phyloP scores from a whole-genome alignment of 106 monocot genomes.

The Apostasia ramifera region DNA sequence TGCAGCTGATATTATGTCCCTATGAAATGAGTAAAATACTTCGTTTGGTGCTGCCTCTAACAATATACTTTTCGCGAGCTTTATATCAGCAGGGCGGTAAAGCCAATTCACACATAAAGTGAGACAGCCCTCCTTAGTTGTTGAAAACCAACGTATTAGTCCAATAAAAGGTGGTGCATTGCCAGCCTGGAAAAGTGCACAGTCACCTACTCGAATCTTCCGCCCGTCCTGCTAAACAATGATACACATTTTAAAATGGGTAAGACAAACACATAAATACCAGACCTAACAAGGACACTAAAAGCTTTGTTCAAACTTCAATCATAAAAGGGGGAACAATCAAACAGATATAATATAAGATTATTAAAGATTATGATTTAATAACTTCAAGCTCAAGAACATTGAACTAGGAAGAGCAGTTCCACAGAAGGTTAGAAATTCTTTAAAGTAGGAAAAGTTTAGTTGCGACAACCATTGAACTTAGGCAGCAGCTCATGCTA shows the following conservation, averaged over 20 bases:
- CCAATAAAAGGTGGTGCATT: slow-evolving; percentile 92
- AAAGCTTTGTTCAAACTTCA: neutral
- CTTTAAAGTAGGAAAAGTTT: too few relatives aligned
- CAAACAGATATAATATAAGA: too few relatives aligned
- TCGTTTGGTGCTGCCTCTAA: slow-evolving; percentile 88
- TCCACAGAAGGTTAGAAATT: too few relatives aligned
- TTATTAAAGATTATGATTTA: too few relatives aligned
- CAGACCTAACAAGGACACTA: neutral
- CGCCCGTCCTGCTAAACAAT: slow-evolving; percentile 61
- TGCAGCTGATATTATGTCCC: slow-evolving; percentile 73
- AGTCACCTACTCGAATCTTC: slow-evolving; percentile 78
- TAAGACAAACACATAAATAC: neutral
- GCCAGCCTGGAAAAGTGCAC: slow-evolving; percentile 86
- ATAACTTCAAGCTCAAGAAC: too few relatives aligned
- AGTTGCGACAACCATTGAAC: too few relatives aligned
- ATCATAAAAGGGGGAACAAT: neutral
- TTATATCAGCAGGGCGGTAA: slow-evolving; percentile 80
- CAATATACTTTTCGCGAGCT: slow-evolving; percentile 63
- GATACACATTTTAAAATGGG: neutral
- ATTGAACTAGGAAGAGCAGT: too few relatives aligned
- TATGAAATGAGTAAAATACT: slow-evolving; percentile 92
- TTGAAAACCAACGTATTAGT: slow-evolving; percentile 65
- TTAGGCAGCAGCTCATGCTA: too few relatives aligned
- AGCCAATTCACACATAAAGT: slow-evolving; percentile 95
- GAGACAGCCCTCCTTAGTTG: slow-evolving; percentile 39